Base-by-base conservation (phyloP, 2,329 filamentous ascomycete species). In the Neofusicoccum sp. region DNA sequence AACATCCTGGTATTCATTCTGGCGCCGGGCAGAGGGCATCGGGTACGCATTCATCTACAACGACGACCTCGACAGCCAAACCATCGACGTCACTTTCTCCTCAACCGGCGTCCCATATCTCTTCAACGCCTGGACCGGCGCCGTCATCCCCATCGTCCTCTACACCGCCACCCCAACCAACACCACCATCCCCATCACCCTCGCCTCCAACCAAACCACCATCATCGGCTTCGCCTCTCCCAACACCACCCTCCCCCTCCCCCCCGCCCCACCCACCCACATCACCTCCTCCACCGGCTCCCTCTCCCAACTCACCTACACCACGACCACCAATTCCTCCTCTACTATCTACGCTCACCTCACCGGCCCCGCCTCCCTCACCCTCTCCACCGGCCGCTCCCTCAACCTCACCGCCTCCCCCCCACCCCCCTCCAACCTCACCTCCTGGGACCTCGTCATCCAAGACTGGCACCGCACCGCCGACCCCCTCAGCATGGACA, bases 71-170 rank as follows among this genome's bases (percentile, higher is more conserved):
- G 14, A 61, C 31, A 16, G 41, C 24, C 48, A 61, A 11, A 30
- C 61, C 6, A 65, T 64, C 45, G 49, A 51, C 30, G 63, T 61
- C 3, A 62, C 36, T 1, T 62, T 67, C 49, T 33, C 57, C 20
- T 54, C 57, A 8, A 47, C 44, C 11, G 64, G 60, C 16, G 63
- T 60, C 5, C 77, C 78, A 3, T 77, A 74, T 62, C 33, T 69
- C 31, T 74, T 75, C 56, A 69, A 81, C 64, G 74, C 76, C 3
- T 82, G 77, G 75, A 78, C 76, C 1, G 79, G 79, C 6, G 65
- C 68, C 4, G 58, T 68, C 28, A 71, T 60, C 3, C 71, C 71
- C 0, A 61, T 79, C 20, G 43, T 70, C 1, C 64, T 68, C 3
- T 79, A 78, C 60, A 66, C 68, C n/a, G 62, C 67, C 7, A 66